phyloP scores from a whole-genome alignment of 2,329 filamentous ascomycete species.

The Trichoderma brevicompactum region DNA sequence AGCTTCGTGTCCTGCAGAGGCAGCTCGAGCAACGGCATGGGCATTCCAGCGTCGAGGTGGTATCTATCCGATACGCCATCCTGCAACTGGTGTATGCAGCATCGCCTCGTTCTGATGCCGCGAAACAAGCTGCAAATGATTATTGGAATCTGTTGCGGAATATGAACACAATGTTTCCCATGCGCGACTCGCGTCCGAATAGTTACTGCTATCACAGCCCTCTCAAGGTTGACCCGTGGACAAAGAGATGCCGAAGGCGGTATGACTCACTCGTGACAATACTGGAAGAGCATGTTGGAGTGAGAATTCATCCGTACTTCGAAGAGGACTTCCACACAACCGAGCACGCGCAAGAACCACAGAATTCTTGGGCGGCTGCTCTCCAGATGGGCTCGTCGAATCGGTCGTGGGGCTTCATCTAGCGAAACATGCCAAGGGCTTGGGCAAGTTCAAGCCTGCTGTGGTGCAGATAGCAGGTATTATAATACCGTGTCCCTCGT shows the following conservation, averaged over 20 bases:
- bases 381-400: slow-evolving; percentile 37
- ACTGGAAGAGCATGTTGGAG: slow-evolving; percentile 45
- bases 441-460: not conserved
- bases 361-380: slow-evolving; percentile 46
- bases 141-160: slow-evolving; percentile 45
- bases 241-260: slow-evolving; percentile 48
- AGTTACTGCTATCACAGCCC: slow-evolving; percentile 51
- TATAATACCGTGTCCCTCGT: slow-evolving; percentile 23
- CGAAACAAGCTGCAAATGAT: slow-evolving; percentile 45
- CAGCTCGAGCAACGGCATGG: slow-evolving; percentile 45
- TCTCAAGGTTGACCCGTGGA: slow-evolving; percentile 51
- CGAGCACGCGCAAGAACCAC: slow-evolving; percentile 45
- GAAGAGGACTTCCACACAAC: slow-evolving; percentile 51
- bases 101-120: slow-evolving; percentile 42
- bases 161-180: slow-evolving; percentile 43
- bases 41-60: slow-evolving; percentile 41
- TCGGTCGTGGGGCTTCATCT: slow-evolving; percentile 43
- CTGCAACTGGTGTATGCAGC: slow-evolving; percentile 46
- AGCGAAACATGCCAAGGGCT: slow-evolving; percentile 27
- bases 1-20: slow-evolving; percentile 44
- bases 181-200: slow-evolving; percentile 46
- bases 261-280: slow-evolving; percentile 47
- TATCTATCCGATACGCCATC: slow-evolving; percentile 49
- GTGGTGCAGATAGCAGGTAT: not conserved
- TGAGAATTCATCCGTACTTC: slow-evolving; percentile 48